Base-by-base conservation (phyloP, 495 filamentous ascomycete genomes). In the Tuber magnatum region DNA sequence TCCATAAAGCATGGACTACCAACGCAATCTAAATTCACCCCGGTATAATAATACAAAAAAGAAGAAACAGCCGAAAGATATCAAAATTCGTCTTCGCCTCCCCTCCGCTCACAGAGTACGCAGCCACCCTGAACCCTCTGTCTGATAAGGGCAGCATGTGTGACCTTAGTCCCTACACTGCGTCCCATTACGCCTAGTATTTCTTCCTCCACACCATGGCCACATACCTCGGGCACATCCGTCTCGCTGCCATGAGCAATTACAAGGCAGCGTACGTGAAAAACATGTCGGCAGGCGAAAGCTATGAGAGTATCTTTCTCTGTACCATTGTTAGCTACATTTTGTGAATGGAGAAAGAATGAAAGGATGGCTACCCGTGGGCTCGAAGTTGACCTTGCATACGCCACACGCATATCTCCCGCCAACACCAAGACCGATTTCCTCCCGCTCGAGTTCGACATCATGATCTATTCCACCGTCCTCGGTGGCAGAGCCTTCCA, bases 211-310 rank as follows among this genome's bases (percentile, higher is more conserved):
- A 75, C 70, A 35, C 69, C 76, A 65, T 73, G 65, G 4, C 75
- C 44, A 39, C 77, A 24, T 75, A 76, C 80, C 77, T 82, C 75
- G 72, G 77, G 24, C 76, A 83, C 77, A 38, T 84, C 83, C 32
- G 84, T 83, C 38, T 84, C 85, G 46, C 85, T 87, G 0, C 79
- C 84, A 16, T 84, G 76, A 22, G 85, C 85, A 38, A 84, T 83
- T 69, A 85, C 74, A 0, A 99, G 84, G 80, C 97, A 95, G 14
- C 89, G 87, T 10, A 97, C 86, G 78, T 99, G 95, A 84, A 94
- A 99, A 43, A 94, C 88, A 80, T 99, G 94, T 1, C 92, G 91
- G 83, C 95, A 99, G 8, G 92, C 92, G 77, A 97, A 99, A 43
- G 92, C 94, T 12, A 98, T 88, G 14, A 99, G 88, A 12, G 92